phyloP scores from a whole-genome alignment of 768 basidiomycete species.

The Leccinum arenicola region DNA sequence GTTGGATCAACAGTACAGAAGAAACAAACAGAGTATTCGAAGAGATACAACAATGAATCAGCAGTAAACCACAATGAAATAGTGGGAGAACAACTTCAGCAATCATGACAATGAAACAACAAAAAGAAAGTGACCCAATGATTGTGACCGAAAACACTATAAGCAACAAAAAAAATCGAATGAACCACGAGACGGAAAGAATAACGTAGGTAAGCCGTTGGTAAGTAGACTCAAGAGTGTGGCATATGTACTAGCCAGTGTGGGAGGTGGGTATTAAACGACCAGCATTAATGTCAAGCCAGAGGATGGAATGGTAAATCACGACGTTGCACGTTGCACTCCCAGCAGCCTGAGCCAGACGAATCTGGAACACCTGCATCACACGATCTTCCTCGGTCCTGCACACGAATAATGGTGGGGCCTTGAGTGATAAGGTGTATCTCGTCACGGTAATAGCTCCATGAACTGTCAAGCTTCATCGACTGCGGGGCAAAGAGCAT shows the following conservation, averaged over 20 bases:
- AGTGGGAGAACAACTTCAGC: neutral
- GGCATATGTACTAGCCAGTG: slow-evolving; percentile 8
- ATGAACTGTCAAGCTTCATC: slow-evolving; percentile 11
- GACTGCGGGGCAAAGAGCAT: slow-evolving; percentile 20
- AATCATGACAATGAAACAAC: too few species aligned
- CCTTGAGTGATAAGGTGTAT: neutral
- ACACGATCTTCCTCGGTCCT: neutral
- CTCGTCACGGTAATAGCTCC: neutral
- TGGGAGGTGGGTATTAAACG: slow-evolving; percentile 28
- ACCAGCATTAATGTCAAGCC: slow-evolving; percentile 20
- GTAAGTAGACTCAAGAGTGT: slow-evolving; percentile 16
- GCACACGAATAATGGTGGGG: neutral
- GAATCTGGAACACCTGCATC: neutral
- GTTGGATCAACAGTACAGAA: neutral
- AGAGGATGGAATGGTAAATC: neutral
- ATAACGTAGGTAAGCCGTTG: slow-evolving; percentile 5
- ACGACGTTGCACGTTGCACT: neutral
- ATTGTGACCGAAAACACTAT: slow-evolving; percentile 3
- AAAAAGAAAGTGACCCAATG: slow-evolving; percentile 4
- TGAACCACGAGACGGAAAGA: neutral
- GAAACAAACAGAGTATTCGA: neutral
- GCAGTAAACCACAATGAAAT: slow-evolving; percentile 1
- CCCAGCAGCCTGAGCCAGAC: neutral
- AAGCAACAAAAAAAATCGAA: neutral
- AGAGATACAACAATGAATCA: slow-evolving; percentile 11